A percentile compares a stretch with the other conserved stretches of the same genome.
Conservation (phyloP, 495 filamentous ascomycete species). For the Friedmanniomyces endolithicus region DNA sequence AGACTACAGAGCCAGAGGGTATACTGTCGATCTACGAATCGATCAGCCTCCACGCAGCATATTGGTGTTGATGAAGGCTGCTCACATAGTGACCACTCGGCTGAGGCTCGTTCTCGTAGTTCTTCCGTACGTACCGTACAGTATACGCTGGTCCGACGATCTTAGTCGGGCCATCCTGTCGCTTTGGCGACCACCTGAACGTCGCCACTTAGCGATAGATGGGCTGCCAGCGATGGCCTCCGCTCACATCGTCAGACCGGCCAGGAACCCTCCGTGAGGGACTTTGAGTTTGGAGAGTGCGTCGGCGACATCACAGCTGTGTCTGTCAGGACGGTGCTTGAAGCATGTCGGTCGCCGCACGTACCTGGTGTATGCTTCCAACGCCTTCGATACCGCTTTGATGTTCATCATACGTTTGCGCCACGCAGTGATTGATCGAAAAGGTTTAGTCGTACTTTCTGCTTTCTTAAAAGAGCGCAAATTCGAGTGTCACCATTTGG, state of each 20-base stretch:
- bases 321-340: neutral
- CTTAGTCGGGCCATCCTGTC: constrained; percentile 40
- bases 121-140: constrained; percentile 39
- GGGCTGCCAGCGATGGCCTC: neutral
- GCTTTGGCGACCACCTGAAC: constrained; percentile 37
- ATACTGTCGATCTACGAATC: constrained; percentile 39
- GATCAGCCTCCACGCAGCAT: neutral
- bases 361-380: constrained; percentile 13
- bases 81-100: constrained; percentile 38
- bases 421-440: neutral
- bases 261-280: constrained; percentile 45
- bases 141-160: constrained; percentile 48
- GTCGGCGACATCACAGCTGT: constrained; percentile 40
- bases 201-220: neutral
- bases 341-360: neutral
- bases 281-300: constrained; percentile 49
- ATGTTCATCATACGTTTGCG: constrained; percentile 2
- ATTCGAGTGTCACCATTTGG: too few relatives aligned
- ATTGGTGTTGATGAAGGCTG: neutral
- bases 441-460: neutral
- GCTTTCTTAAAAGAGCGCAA: too few relatives aligned
- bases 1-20: constrained; percentile 40
- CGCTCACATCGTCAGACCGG: constrained; percentile 38
- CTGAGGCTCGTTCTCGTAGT: constrained; percentile 34
- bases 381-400: constrained; percentile 8